phyloP scores from a whole-genome alignment of 768 basidiomycete genomes.

The Trichaptum fuscoviolaceum region DNA sequence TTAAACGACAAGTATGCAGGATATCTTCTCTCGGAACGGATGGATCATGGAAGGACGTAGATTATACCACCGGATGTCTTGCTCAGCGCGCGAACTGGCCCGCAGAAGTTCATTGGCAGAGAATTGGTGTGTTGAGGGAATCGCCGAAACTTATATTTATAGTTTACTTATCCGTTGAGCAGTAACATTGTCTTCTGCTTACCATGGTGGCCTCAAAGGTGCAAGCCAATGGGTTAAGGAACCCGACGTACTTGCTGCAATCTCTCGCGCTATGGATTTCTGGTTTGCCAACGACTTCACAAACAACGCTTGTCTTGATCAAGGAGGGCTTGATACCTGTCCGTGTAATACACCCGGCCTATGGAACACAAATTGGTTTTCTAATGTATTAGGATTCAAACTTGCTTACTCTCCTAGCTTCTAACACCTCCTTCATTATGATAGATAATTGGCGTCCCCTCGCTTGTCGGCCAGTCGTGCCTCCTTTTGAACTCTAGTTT shows the following conservation, averaged over 20 bases:
- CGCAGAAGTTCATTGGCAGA: constrained; percentile 48
- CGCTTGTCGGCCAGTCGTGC: constrained; percentile 50
- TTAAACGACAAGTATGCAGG: constrained; percentile 26
- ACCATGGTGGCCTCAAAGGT: constrained; percentile 43
- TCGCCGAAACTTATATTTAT: background rate
- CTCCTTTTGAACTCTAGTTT: constrained; percentile 48
- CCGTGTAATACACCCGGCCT: constrained; percentile 47
- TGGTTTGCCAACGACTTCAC: constrained; percentile 63
- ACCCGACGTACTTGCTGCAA: constrained; percentile 33
- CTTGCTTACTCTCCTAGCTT: background rate
- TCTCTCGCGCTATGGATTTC: constrained; percentile 47
- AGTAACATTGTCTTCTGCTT: constrained; percentile 54
- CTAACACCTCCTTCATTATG: background rate
- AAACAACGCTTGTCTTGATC: constrained; percentile 46
- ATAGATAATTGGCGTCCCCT: constrained; percentile 58
- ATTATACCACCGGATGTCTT: constrained; percentile 58
- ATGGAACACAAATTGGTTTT: constrained; percentile 67
- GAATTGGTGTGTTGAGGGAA: constrained; percentile 18
- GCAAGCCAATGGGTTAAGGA: constrained; percentile 39
- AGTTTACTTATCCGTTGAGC: background rate
- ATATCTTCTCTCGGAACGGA: constrained; percentile 38
- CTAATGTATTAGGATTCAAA: constrained; percentile 35
- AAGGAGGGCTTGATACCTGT: constrained; percentile 46
- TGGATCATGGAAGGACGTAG: constrained; percentile 49
- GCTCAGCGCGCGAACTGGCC: constrained; percentile 69